Evolutionary conservation across 2,329 filamentous ascomycete species (phyloP), one percentile per base, ranked within the genome.

Genomic region (Colletotrichum ledebouriae): DNA sequence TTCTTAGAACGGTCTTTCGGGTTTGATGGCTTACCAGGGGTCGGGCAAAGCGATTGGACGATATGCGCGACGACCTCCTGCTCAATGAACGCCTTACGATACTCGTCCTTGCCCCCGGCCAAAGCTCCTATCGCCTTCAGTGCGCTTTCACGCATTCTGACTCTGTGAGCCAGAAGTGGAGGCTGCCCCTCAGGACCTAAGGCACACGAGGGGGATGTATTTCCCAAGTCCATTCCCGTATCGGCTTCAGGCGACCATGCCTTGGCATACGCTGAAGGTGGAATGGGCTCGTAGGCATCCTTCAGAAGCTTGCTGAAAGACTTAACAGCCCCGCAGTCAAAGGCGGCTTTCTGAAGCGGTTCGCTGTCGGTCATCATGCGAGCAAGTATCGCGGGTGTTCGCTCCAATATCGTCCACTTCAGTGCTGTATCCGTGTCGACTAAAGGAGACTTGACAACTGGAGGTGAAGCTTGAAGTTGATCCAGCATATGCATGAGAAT

Each of bases 121-220:
- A 98, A 83, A 2, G 94, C 91, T n/a, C 92, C 92, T 63, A 98
- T 82, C 2, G 94, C 94, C 74, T 90, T 90, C 17, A 98, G 81
- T 1, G 90, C 87, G 57, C 88, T 90, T 78, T 95, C 92, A 61
- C 96, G 89, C 71, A 94, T 87, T 72, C 86, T 90, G 78, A 94
- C 90, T 25, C 90, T 89, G 77, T 97, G 93, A 71, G 78, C 88
- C 75, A 84, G 86, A 73, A 79, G 77, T 2, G 87, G 84, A 29
- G 89, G 84, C 65, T 90, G 85, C 4, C 91, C 90, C n/a, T 82
- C 79, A 11, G 84, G 80, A 6, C 91, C 90, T 44, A 94, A 81
- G 20, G 80, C 83, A 67, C 84, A 80, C 22, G 81, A 73, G 1
- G 76, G 73, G n/a, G 79, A 77, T 3, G 73, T 71, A 29, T 73